These are phyloP conservation scores for Trichosporon faecale DNA, from an alignment of 1,284 basidiomycete species.

Conservation along the genomic window DNA sequence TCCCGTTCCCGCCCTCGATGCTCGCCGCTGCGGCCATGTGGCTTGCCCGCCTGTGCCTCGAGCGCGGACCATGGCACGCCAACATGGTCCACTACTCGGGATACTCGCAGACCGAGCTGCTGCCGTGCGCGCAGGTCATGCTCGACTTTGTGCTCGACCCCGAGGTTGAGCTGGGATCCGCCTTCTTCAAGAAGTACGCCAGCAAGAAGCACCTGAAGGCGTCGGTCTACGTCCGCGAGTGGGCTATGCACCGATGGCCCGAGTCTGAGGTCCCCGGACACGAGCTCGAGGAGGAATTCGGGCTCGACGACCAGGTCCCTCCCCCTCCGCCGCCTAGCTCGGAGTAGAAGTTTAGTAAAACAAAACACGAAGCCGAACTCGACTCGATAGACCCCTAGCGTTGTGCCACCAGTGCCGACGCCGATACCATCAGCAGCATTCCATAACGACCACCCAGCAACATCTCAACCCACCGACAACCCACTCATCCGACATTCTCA, in stretches of 20 bases:
- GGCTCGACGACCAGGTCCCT: slow-evolving; percentile 15
- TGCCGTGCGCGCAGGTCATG: slow-evolving; percentile 89
- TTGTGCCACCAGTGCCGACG: not conserved
- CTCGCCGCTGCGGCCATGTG: slow-evolving; percentile 87
- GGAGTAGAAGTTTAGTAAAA: not conserved
- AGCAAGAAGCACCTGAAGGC: slow-evolving; percentile 86
- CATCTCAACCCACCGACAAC: not conserved
- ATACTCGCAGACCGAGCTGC: slow-evolving; percentile 76
- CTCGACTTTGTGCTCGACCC: slow-evolving; percentile 83
- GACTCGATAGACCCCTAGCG: not conserved
- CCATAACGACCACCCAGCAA: not conserved
- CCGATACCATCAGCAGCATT: not conserved
- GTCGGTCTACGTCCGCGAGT: slow-evolving; percentile 54
- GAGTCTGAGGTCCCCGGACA: slow-evolving; percentile 27
- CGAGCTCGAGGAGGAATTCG: slow-evolving; percentile 30
- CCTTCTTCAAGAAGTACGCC: slow-evolving; percentile 62
- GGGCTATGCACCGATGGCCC: slow-evolving; percentile 51
- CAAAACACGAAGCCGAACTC: not conserved
- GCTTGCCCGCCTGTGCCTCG: slow-evolving; percentile 82
- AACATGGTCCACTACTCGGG: slow-evolving; percentile 89
- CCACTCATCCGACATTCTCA: not conserved
- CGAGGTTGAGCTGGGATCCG: slow-evolving; percentile 60
- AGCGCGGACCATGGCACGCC: slow-evolving; percentile 82
- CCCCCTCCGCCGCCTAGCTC: slow-evolving; percentile 10
- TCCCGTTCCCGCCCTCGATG: slow-evolving; percentile 76